phyloP scores from a whole-genome alignment of 306 rosid species.

The Argentina anserina region DNA sequence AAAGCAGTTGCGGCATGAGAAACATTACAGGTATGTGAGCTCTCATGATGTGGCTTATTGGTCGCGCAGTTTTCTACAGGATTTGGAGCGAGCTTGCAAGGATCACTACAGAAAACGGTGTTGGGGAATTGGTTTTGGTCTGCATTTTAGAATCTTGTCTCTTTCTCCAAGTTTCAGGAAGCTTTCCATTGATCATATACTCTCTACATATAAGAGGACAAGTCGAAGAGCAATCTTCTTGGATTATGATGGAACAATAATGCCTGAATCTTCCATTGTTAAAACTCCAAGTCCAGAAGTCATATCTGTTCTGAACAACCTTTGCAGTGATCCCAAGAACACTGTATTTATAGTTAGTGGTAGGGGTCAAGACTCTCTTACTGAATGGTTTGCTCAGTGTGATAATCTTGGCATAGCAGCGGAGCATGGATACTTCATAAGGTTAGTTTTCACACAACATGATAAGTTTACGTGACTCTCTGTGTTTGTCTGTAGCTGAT shows the following conservation, averaged over 20 bases:
- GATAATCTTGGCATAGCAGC: slow-evolving; percentile 87
- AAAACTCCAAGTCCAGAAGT: slow-evolving; percentile 60
- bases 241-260: slow-evolving; percentile 88
- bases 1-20: slow-evolving; percentile 73
- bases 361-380: slow-evolving; percentile 53
- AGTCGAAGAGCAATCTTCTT: slow-evolving; percentile 69
- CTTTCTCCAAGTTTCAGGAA: slow-evolving; percentile 83
- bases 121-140: slow-evolving; percentile 85
- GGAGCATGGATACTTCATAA: slow-evolving; percentile 80
- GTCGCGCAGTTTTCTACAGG: slow-evolving; percentile 63
- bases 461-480: background rate
- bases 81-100: slow-evolving; percentile 65
- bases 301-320: slow-evolving; percentile 54
- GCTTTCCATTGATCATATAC: slow-evolving; percentile 57
- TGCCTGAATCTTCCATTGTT: slow-evolving; percentile 56
- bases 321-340: slow-evolving; percentile 67
- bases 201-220: slow-evolving; percentile 62
- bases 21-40: slow-evolving; percentile 69
- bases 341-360: slow-evolving; percentile 87
- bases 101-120: slow-evolving; percentile 60
- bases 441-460: slow-evolving; percentile 35
- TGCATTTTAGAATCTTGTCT: slow-evolving; percentile 65
- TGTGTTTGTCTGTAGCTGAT: background rate
- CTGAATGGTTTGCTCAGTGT: slow-evolving; percentile 68
- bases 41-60: slow-evolving; percentile 87